phyloP scores from a whole-genome alignment of 2,329 filamentous ascomycete species.

The Trichophyton benhamiae region DNA sequence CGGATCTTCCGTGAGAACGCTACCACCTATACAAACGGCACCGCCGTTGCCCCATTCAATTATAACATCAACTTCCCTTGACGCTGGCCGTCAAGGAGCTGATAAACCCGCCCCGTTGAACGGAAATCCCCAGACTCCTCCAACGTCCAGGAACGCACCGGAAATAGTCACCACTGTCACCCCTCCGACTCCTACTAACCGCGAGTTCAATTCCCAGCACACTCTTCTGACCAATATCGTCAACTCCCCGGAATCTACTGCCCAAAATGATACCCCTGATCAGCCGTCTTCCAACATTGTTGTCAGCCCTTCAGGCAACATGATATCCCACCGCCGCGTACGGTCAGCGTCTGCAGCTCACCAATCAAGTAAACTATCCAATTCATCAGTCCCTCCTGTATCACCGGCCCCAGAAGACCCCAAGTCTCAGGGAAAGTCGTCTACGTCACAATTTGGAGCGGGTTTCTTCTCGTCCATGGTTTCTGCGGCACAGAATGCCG shows the following conservation, averaged over 20 bases:
- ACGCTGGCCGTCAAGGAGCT: slow-evolving; percentile 10
- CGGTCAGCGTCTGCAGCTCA: slow-evolving; percentile 45
- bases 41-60: slow-evolving; percentile 22
- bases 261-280: slow-evolving; percentile 15
- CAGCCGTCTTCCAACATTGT: slow-evolving; percentile 36
- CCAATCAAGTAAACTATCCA: slow-evolving; percentile 78
- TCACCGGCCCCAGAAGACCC: slow-evolving; percentile 63
- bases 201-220: slow-evolving; percentile 12
- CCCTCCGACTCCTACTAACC: slow-evolving; percentile 10
- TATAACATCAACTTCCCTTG: slow-evolving; percentile 10
- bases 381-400: slow-evolving; percentile 56
- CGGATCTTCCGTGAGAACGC: slow-evolving; percentile 21
- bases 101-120: background rate
- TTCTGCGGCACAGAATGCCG: slow-evolving; percentile 84
- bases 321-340: slow-evolving; percentile 59
- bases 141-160: slow-evolving; percentile 17
- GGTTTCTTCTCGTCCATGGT: slow-evolving; percentile 93
- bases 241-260: slow-evolving; percentile 29
- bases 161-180: slow-evolving; percentile 10
- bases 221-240: slow-evolving; percentile 22
- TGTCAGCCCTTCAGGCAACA: slow-evolving; percentile 53
- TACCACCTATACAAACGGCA: slow-evolving; percentile 20
- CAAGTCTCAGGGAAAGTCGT: slow-evolving; percentile 38
- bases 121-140: slow-evolving; percentile 21
- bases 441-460: slow-evolving; percentile 38